Evolutionary conservation across 108 stramenopile genomes (phyloP).

Genomic region (Skeletonema grethae): DNA sequence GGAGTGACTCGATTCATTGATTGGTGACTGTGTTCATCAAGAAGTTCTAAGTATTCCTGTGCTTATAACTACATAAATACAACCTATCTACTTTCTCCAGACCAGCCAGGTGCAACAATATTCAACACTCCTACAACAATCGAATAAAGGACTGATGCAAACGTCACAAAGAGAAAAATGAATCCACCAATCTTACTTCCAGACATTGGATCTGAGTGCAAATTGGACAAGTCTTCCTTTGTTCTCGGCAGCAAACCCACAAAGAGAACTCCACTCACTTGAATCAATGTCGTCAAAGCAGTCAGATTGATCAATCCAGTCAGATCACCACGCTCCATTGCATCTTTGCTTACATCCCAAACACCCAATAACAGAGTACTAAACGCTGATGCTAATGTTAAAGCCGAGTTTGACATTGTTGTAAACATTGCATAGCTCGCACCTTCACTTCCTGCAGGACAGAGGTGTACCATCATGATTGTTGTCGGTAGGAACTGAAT

Average conservation of each 20-base stretch:
- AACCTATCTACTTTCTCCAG: conserved; percentile 54
- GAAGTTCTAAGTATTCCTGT: no score
- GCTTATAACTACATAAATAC: no score
- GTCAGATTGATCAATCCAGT: conserved; percentile 79
- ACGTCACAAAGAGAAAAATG: conserved; percentile 74
- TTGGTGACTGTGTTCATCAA: no score
- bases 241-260: conserved; percentile 73
- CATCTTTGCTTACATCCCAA: conserved; percentile 80
- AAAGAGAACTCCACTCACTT: conserved; percentile 72
- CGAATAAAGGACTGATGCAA: conserved; percentile 72
- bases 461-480: conserved; percentile 88
- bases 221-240: conserved; percentile 72
- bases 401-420: conserved; percentile 74
- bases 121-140: conserved; percentile 77
- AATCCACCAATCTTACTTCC: conserved; percentile 70
- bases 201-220: conserved; percentile 52
- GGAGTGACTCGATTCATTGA: no score
- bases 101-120: conserved; percentile 75
- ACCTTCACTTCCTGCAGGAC: conserved; percentile 78
- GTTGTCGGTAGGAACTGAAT: conserved; percentile 80
- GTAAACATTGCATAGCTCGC: conserved; percentile 90
- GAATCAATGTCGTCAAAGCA: conserved; percentile 70
- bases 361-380: conserved; percentile 68
- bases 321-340: conserved; percentile 60
- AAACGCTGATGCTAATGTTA: conserved; percentile 56